These are phyloP conservation scores for Helicostylum pulchrum DNA, from an alignment of 192 early-diverging fungal species.

Conservation along the genomic window DNA sequence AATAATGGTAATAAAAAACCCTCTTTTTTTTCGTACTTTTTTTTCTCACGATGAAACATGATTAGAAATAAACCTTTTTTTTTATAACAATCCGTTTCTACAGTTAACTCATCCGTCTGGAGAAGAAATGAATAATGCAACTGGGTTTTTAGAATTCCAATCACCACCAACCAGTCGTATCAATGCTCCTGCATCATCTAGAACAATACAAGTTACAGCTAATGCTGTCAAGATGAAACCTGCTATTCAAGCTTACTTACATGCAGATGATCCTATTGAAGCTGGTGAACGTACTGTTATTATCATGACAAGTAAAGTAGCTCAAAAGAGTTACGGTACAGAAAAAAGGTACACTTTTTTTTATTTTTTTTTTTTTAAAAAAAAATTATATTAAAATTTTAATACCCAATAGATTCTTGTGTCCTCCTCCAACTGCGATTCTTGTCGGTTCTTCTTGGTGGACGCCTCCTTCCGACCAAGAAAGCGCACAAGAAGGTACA, in stretches of 20 bases:
- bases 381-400: neutral
- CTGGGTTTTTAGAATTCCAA: slow-evolving; percentile 9
- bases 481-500: neutral
- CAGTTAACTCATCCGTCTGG: neutral
- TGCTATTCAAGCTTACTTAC: slow-evolving; percentile 14
- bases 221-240: neutral
- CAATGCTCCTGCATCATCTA: neutral
- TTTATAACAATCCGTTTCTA: too few relatives aligned
- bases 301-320: slow-evolving; percentile 81
- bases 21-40: neutral
- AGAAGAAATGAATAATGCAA: slow-evolving; percentile 6
- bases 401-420: slow-evolving; percentile 57
- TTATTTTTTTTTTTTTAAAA: slow-evolving; percentile 5
- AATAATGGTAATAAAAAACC: neutral
- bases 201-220: neutral
- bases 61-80: slow-evolving; percentile 12
- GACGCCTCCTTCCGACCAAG: slow-evolving; percentile 2
- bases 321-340: slow-evolving; percentile 90
- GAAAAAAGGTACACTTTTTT: slow-evolving; percentile 66
- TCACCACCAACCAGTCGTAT: slow-evolving; percentile 14
- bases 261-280: slow-evolving; percentile 14
- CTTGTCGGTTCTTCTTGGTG: slow-evolving; percentile 69
- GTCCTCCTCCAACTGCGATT: slow-evolving; percentile 76
- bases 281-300: slow-evolving; percentile 63
- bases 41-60: slow-evolving; percentile 18